Evolutionary conservation across 169 alveolate genomes (phyloP), one percentile per base, ranked within the genome.

Genomic region (Cryptosporidium muris): DNA sequence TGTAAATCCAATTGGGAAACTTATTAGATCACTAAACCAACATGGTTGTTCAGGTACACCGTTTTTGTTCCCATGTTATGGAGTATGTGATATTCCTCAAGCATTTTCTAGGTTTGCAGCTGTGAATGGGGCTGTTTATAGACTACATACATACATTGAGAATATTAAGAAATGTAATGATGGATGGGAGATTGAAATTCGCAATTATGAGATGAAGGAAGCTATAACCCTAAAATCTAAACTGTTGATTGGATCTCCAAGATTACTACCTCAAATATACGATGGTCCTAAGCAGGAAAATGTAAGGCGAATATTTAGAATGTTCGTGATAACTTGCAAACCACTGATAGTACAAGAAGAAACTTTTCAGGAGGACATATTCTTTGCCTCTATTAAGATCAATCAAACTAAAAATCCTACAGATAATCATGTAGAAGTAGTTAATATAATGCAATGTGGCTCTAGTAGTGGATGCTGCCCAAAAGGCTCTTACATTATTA

Each of bases 71-170:
- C 85, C 85, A 74, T 45, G 51, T 37, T 74, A 74, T 12, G 85
- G 85, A 3, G 60, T 64, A 14, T 74, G 85, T 9, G 85, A 74
- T 48, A 9, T 74, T 4, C 58, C 74, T 34, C 85, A 74, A 9
- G 63, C 85, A 45, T 74, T 74, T 42, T 74, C 85, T 16, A 74
- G 85, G 34, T 64, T 74, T 11, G 85, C 85, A 14, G 85, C 85
- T 43, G 85, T 74, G 4, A 74, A 74, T 47, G 85, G 85, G 11
- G 43, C 85, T 48, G 16, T 47, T 9, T 68, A 74, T n/a, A 74
- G 85, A 60, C 68, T 74, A 25, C 74, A 63, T 37, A 74, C 85
- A 4, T 1, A 11, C 2, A 58, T 74, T 12, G 40, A 52, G 25
- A 58, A 49, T 38, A 66, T 66, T 37, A 25, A 62, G 40, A 34